Percentiles rank a stretch among this genome's conserved stretches.
Evolutionary conservation across 2,329 filamentous ascomycete species (phyloP).

Genomic region (Paraconiothyrium brasiliense): DNA sequence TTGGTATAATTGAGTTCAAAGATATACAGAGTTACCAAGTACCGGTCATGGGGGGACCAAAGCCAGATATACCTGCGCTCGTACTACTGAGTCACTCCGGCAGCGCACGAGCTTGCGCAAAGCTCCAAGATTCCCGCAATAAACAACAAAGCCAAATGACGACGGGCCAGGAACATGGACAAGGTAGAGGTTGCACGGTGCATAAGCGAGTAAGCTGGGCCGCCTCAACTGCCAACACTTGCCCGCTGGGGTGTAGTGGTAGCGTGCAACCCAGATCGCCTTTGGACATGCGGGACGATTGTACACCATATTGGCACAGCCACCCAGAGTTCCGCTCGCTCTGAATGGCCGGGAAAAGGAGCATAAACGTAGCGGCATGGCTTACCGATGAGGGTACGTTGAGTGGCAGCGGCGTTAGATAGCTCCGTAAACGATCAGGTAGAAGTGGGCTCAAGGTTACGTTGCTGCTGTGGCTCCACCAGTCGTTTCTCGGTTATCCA

Average conservation of each 20-base stretch:
- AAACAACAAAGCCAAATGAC: slow-evolving; percentile 24
- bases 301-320: neutral
- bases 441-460: slow-evolving; percentile 8
- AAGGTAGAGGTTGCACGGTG: slow-evolving; percentile 24
- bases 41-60: neutral
- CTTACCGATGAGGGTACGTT: neutral
- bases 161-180: slow-evolving; percentile 25
- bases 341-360: neutral
- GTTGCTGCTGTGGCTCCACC: slow-evolving; percentile 9
- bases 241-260: slow-evolving; percentile 4
- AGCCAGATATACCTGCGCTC: slow-evolving; percentile 13
- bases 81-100: neutral
- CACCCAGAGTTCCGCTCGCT: neutral
- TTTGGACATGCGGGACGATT: neutral
- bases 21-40: neutral
- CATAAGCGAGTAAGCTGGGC: slow-evolving; percentile 27
- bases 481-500: slow-evolving; percentile 3
- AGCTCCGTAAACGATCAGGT: slow-evolving; percentile 1
- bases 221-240: slow-evolving; percentile 14
- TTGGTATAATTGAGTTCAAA: neutral
- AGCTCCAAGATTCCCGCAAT: slow-evolving; percentile 30
- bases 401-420: slow-evolving; percentile 3
- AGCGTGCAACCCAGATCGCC: neutral
- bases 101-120: slow-evolving; percentile 5
- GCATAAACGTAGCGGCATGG: neutral